These are phyloP conservation scores for Ambrosia hybrid DNA, from an alignment of 140 eudicot genomes.

Conservation along the genomic window DNA sequence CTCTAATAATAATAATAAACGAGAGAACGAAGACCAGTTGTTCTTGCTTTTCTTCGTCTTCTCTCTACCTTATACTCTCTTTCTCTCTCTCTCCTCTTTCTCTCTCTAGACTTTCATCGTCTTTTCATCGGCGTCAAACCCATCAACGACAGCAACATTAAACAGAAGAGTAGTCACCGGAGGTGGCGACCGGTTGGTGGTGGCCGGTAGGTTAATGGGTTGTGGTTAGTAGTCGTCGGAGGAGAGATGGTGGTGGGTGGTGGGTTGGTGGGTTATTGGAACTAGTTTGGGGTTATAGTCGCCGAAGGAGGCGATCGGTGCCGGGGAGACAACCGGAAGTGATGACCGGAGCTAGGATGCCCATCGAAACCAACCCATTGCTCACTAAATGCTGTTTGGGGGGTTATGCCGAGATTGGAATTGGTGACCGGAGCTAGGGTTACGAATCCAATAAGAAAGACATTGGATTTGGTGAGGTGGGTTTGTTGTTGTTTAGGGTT, in stretches of 20 bases:
- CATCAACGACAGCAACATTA: slow-evolving; percentile 29
- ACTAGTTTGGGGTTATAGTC: no score
- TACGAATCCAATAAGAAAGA: slow-evolving; percentile 28
- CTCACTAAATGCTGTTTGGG: no score
- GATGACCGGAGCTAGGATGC: no score
- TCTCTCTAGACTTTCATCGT: slow-evolving; percentile 44
- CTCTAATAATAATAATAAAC: slow-evolving; percentile 11
- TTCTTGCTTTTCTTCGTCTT: slow-evolving; percentile 30
- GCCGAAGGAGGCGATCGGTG: no score
- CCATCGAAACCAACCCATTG: no score
- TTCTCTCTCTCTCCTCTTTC: slow-evolving; percentile 10
- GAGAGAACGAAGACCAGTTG: slow-evolving; percentile 38
- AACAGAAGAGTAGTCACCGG: background rate
- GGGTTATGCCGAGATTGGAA: no score
- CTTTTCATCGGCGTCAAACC: slow-evolving; percentile 42
- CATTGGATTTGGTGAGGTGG: slow-evolving; percentile 28
- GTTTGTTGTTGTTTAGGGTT: slow-evolving; percentile 16
- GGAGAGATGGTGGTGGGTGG: no score
- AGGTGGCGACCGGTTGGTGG: no score
- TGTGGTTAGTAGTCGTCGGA: no score
- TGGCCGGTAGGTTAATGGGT: no score
- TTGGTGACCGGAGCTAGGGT: background rate
- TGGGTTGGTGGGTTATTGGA: no score
- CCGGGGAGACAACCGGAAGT: no score
- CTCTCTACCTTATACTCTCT: slow-evolving; percentile 16